Base-by-base conservation (phyloP, 2,329 filamentous ascomycete genomes). In the Diplocarpon mali region DNA sequence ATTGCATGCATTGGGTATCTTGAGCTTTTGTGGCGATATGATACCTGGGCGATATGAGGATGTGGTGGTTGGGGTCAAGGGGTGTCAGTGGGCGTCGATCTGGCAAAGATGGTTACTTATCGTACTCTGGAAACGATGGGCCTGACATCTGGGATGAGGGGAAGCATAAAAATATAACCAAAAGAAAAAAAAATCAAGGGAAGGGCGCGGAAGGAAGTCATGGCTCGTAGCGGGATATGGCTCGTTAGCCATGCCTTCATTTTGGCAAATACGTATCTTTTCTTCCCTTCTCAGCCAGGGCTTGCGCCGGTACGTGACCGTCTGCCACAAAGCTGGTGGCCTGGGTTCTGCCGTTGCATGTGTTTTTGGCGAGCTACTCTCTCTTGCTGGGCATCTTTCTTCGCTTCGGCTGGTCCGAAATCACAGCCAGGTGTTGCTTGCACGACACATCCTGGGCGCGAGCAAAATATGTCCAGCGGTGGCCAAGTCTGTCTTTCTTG, bases 81-180 rank as follows among this genome's bases (percentile, higher is more conserved):
- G 39, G 46, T 30, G 50, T 36, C 48, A 46, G 39, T 50, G 49
- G 48, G 30, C 35, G 44, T 38, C 48, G 49, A 38, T 35, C 42
- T 37, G 52, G 37, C 42, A 57, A 55, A 44, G 46, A 57, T 52
- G 55, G 51, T 56, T 46, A 54, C 52, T 54, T 43, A 32, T 53
- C 46, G 48, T 51, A 56, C 53, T 48, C 28, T 54, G 15, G 54
- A 56, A 40, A 48, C 49, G 48, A 45, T 40, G 45, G 46, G 51
- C 56, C 30, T 48, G 53, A 56, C 54, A 59, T 58, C 48, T 40
- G 42, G 50, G 45, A 47, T 46, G 54, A 38, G 40, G 46, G 45
- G 46, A 35, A 24, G 30, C 11, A 3, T 3, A 47, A 35, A 41
- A 46, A 49, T 47, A 52, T n/a, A 53, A 48, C 37, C 39, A 38